Evolutionary conservation across 2,329 filamentous ascomycete genomes (phyloP).

Genomic region (Apiospora saccharicola): DNA sequence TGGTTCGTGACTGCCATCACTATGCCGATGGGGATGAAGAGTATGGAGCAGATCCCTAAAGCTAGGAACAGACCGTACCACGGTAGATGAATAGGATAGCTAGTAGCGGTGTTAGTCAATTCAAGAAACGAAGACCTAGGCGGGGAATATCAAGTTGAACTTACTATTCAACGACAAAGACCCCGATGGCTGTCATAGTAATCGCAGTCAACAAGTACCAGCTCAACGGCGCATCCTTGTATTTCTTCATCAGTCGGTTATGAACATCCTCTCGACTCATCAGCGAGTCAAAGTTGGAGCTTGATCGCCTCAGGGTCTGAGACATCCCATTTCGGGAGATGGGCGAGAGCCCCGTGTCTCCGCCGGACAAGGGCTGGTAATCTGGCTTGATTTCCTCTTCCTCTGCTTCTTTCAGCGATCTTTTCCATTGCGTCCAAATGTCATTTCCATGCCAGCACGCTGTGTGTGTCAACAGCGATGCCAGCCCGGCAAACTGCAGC

Average conservation of each 20-base stretch:
- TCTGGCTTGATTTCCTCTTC: slow-evolving; percentile 55
- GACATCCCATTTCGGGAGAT: slow-evolving; percentile 29
- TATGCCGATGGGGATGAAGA: slow-evolving; percentile 91
- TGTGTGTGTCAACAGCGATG: slow-evolving; percentile 82
- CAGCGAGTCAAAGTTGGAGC: slow-evolving; percentile 58
- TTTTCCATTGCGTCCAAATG: slow-evolving; percentile 79
- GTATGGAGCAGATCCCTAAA: slow-evolving; percentile 76
- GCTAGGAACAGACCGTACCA: slow-evolving; percentile 88
- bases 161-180: slow-evolving; percentile 86
- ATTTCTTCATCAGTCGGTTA: slow-evolving; percentile 82
- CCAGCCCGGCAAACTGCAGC: slow-evolving; percentile 83
- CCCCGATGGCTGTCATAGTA: slow-evolving; percentile 78
- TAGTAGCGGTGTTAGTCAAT: slow-evolving; percentile 39
- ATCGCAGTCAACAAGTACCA: slow-evolving; percentile 84
- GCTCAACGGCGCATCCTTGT: slow-evolving; percentile 79
- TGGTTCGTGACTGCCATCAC: slow-evolving; percentile 94
- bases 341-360: slow-evolving; percentile 34
- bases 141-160: slow-evolving; percentile 40
- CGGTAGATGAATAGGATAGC: slow-evolving; percentile 81
- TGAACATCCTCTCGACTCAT: slow-evolving; percentile 82
- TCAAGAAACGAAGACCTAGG: background rate
- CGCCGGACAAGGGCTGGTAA: slow-evolving; percentile 59
- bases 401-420: slow-evolving; percentile 70
- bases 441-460: slow-evolving; percentile 85
- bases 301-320: slow-evolving; percentile 24